Evolutionary conservation across 495 filamentous ascomycete species (phyloP), one percentile per base, ranked within the genome.

Genomic region (Annulohypoxylon moriforme): DNA sequence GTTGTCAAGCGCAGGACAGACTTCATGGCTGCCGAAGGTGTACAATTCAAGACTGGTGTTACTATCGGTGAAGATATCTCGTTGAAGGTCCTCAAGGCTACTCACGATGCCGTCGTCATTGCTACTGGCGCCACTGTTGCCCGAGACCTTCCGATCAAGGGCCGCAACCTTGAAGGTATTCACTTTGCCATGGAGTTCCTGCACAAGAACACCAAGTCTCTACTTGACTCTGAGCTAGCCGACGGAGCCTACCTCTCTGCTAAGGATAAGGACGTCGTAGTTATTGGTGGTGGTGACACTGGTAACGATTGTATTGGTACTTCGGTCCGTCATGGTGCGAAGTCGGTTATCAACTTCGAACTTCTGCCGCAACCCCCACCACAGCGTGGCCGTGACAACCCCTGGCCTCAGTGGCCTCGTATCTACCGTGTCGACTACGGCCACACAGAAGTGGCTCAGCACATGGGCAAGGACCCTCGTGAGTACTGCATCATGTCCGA

Each of bases 301-400:
- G 96, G 96, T 75, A 99, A 99, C 79, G 96, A 99, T 81, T 99
- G 96, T 82, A 98, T 99, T 79, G 96, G 96, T 80, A 99, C 96
- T 44, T 96, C 96, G 4, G 93, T 99, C 71, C 96, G 96, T 56
- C 96, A 99, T 79, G 96, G 96, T 60, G 96, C 96, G 72, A 97
- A 96, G 81, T 96, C 92, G 2, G 93, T 99, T 64, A 91, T 91
- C 80, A 99, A 99, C 88, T 98, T 99, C 74, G 96, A 99, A 85
- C 86, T 99, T 25, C 89, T 99, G 42, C 96, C 96, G 25, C 94
- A 98, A 79, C 96, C 96, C 73, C 95, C 94, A 9, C 89, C 92
- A 72, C 92, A 97, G 86, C 94, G 96, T 79, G 94, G 93, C 65
- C 89, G 92, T 67, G 96, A 98, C 82, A 99, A 99, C 86, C 96